These are phyloP conservation scores for Fibroporia radiculosa DNA, from an alignment of 768 basidiomycete species.

Conservation along the genomic window DNA sequence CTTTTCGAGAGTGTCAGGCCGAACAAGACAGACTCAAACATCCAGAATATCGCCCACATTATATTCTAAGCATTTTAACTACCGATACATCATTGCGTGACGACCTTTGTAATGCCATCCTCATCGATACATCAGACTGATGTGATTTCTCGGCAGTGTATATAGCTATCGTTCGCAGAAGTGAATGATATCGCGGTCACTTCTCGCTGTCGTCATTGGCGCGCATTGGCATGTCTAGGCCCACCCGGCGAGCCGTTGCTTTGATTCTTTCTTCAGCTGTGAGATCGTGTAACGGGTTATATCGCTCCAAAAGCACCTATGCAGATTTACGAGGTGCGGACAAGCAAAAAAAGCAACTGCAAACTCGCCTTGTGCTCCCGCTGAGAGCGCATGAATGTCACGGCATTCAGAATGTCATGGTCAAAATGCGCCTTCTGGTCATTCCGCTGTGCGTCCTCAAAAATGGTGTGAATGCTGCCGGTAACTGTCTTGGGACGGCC, in stretches of 20 bases:
- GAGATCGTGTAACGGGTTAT: slow-evolving; percentile 80
- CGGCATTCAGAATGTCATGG: slow-evolving; percentile 48
- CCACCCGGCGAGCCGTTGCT: slow-evolving; percentile 82
- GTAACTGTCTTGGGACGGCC: slow-evolving; percentile 37
- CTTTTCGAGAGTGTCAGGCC: too few species aligned
- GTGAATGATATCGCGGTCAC: neutral
- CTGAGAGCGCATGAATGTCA: slow-evolving; percentile 66
- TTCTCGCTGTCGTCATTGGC: slow-evolving; percentile 20
- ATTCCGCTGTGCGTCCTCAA: slow-evolving; percentile 31
- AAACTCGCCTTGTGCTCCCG: slow-evolving; percentile 62
- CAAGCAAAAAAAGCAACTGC: slow-evolving; percentile 3
- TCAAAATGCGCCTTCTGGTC: slow-evolving; percentile 24
- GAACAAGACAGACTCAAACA: too few species aligned
- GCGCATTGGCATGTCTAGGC: slow-evolving; percentile 70
- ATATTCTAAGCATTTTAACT: too few species aligned
- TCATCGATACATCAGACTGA: too few species aligned
- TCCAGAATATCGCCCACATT: too few species aligned
- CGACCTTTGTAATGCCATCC: too few species aligned
- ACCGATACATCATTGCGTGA: too few species aligned
- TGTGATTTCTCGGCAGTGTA: too few species aligned
- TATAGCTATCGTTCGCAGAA: too few species aligned
- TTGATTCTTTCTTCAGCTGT: slow-evolving; percentile 73
- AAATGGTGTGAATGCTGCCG: slow-evolving; percentile 45
- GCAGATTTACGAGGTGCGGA: neutral
- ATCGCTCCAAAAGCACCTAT: slow-evolving; percentile 74